These are phyloP conservation scores for Mycena amicta DNA, from an alignment of 768 basidiomycete species.

Conservation along the genomic window DNA sequence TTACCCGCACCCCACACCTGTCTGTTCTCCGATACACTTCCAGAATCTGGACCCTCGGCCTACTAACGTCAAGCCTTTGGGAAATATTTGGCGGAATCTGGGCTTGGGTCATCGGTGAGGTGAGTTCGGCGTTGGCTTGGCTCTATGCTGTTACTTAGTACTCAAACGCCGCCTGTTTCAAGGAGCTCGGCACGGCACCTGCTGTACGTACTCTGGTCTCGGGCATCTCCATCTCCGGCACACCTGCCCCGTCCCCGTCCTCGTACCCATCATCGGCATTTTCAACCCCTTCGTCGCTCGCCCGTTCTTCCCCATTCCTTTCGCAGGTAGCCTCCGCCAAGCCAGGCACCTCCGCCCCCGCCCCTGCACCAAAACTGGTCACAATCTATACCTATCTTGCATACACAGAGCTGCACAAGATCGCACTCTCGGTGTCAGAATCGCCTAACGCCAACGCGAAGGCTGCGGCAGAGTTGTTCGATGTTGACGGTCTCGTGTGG, in stretches of 20 bases:
- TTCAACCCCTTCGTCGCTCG: constrained; percentile 6
- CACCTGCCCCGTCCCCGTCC: constrained; percentile 23
- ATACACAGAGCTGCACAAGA: constrained; percentile 58
- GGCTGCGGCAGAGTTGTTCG: constrained; percentile 23
- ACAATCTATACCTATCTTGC: constrained; percentile 63
- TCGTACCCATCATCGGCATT: constrained; percentile 5
- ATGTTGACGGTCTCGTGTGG: constrained; percentile 52
- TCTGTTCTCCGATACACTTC: constrained; percentile 47
- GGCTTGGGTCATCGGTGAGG: constrained; percentile 60
- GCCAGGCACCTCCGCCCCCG: constrained; percentile 42
- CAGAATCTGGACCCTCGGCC: constrained; percentile 52
- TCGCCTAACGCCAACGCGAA: constrained; percentile 35
- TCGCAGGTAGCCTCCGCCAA: constrained; percentile 37
- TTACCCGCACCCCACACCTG: background rate
- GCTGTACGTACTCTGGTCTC: constrained; percentile 51
- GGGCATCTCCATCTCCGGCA: constrained; percentile 58
- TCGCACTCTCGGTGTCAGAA: constrained; percentile 43
- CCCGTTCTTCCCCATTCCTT: background rate
- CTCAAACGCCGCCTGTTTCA: background rate
- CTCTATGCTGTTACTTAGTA: too few relatives aligned
- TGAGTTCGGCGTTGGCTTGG: constrained; percentile 31
- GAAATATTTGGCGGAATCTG: constrained; percentile 65
- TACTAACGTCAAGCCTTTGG: constrained; percentile 60
- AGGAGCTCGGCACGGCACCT: constrained; percentile 44
- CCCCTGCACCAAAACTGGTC: constrained; percentile 59